Percentiles rank a stretch among this genome's conserved stretches.
These are phyloP conservation scores for Trametes hirsuta DNA, from an alignment of 1,284 basidiomycete species.

Conservation along the genomic window DNA sequence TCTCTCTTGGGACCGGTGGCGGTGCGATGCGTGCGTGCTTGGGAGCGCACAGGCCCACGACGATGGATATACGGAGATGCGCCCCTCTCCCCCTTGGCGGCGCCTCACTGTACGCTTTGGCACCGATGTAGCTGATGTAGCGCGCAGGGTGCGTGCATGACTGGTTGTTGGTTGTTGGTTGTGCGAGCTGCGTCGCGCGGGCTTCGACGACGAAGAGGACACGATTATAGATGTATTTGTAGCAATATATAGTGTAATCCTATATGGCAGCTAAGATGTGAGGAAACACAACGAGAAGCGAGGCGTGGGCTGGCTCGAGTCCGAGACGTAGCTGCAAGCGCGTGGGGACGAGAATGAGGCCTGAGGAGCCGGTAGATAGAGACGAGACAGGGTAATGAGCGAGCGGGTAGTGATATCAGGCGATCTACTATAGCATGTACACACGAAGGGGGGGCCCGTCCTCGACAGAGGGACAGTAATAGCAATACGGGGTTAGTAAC, in stretches of 20 bases:
- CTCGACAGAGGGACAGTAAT: not conserved
- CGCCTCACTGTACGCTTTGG: no score
- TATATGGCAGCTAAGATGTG: constrained; percentile 16
- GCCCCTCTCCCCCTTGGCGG: no score
- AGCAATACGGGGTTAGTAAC: not conserved
- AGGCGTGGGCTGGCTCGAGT: not conserved
- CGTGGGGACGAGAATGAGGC: no score
- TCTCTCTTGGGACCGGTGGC: constrained; percentile 5
- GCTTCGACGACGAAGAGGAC: constrained; percentile 6
- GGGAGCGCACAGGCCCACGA: not conserved
- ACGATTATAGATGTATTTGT: constrained; percentile 27
- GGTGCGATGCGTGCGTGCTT: not conserved
- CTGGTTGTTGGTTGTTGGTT: not conserved
- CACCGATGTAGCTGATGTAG: no score
- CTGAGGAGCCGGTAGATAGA: not conserved
- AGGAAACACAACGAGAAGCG: not conserved
- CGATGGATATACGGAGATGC: not conserved
- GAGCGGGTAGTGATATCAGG: not conserved
- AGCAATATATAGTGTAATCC: constrained; percentile 28
- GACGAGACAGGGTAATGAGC: not conserved
- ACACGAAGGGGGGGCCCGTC: not conserved
- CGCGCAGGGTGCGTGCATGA: not conserved
- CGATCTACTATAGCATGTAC: not conserved
- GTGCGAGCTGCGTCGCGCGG: not conserved
- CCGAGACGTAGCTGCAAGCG: not conserved